Percentiles rank a stretch among this genome's conserved stretches.
These are phyloP conservation scores for Entoloma clypeatum DNA, from an alignment of 1,284 basidiomycete species.

Conservation along the genomic window DNA sequence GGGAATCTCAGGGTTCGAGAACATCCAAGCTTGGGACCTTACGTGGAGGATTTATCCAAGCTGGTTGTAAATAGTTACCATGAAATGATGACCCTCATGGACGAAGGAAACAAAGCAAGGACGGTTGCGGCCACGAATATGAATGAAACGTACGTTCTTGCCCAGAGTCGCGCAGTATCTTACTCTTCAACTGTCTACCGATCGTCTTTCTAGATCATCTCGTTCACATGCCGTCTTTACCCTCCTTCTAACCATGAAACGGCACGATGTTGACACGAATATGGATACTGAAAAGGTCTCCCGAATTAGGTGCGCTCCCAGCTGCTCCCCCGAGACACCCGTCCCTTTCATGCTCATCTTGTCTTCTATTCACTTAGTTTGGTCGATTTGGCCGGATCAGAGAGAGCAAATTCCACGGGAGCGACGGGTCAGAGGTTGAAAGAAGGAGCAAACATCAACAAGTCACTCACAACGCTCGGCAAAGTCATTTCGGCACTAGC, in stretches of 20 bases:
- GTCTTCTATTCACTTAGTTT: conserved; percentile 43
- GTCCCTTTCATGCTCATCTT: conserved; percentile 7
- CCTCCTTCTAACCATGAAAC: conserved; percentile 88
- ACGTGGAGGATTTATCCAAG: conserved; percentile 96
- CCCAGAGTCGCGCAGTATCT: conserved; percentile 5
- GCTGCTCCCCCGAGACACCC: conserved; percentile 4
- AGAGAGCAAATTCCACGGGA: conserved; percentile 94
- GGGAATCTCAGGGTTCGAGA: conserved; percentile 96
- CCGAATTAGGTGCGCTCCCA: conserved; percentile 71
- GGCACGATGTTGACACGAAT: conserved; percentile 76
- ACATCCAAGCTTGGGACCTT: conserved; percentile 91
- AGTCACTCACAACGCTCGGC: conserved; percentile 93
- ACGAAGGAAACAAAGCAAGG: conserved; percentile 97
- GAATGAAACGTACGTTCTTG: conserved; percentile 85
- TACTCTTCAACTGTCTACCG: conserved; percentile 10
- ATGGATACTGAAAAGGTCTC: conserved; percentile 96
- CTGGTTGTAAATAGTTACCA: conserved; percentile 87
- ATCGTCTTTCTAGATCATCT: conserved; percentile 60
- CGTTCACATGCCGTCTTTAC: conserved; percentile 99
- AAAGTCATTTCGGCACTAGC: conserved; percentile 95
- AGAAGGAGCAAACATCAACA: conserved; percentile 98
- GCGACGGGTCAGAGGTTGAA: conserved; percentile 93
- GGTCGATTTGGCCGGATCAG: conserved; percentile 96
- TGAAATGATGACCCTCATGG: conserved; percentile 99
- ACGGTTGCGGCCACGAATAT: conserved; percentile 99